Evolutionary conservation across 2,329 filamentous ascomycete genomes (phyloP).

Genomic region (Penicillium janthinellum): DNA sequence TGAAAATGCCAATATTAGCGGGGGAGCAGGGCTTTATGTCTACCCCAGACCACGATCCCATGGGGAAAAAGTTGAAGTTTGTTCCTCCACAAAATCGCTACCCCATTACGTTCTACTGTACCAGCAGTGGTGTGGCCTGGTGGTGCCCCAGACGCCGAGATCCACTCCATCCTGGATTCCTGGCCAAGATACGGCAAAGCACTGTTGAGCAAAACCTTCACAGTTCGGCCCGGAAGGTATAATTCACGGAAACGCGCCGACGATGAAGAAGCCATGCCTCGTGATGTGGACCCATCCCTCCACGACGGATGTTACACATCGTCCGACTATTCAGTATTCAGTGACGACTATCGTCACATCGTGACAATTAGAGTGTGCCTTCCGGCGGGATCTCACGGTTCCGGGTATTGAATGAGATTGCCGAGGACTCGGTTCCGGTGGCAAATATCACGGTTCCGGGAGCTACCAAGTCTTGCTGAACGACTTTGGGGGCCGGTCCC

Average conservation of each 20-base stretch:
- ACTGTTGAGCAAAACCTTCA: neutral
- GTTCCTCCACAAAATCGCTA: neutral
- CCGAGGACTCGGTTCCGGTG: neutral
- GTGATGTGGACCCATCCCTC: neutral
- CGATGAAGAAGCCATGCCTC: neutral
- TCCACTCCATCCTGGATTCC: neutral
- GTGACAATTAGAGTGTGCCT: neutral
- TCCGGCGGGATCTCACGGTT: neutral
- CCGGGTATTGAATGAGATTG: neutral
- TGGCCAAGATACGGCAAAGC: neutral
- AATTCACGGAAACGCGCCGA: neutral
- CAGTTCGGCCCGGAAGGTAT: neutral
- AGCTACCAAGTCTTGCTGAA: neutral
- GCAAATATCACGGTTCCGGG: neutral
- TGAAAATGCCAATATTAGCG: neutral
- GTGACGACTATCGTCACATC: neutral
- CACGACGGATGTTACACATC: neutral
- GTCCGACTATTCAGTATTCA: neutral
- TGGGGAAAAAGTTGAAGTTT: neutral
- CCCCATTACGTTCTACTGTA: neutral
- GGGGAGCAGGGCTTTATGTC: neutral
- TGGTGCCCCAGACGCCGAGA: neutral
- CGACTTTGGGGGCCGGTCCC: too few relatives aligned
- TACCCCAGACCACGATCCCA: neutral
- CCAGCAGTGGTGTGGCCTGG: neutral